A percentile compares a stretch with the other conserved stretches of the same genome.
Evolutionary conservation across 1,284 basidiomycete species (phyloP).

Genomic region (Ceratobasidium theobromae): DNA sequence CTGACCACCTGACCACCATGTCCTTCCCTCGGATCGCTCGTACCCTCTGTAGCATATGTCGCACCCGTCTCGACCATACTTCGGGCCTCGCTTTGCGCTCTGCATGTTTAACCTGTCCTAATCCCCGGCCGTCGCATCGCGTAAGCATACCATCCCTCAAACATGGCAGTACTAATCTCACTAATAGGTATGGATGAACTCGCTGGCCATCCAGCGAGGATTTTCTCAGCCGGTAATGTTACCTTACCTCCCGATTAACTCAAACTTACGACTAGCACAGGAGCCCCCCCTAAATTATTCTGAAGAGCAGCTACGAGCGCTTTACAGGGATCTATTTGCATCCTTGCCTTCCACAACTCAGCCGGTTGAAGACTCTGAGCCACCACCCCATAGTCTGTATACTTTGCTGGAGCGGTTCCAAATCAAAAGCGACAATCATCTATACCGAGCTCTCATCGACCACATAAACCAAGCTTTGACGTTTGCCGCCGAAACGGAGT

Average conservation of each 20-base stretch:
- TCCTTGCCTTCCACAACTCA: background rate
- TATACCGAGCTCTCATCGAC: constrained; percentile 4
- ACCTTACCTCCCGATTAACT: background rate
- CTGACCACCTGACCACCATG: background rate
- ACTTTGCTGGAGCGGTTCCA: constrained; percentile 8
- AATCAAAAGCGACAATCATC: background rate
- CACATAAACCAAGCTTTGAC: background rate
- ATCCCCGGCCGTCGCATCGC: no score
- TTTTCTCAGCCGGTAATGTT: background rate
- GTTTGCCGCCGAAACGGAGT: background rate
- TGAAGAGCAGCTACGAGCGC: constrained; percentile 11
- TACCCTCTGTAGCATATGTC: constrained; percentile 12
- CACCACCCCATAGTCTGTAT: background rate
- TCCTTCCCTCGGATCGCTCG: background rate
- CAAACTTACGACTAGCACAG: background rate
- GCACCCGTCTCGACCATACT: constrained; percentile 1
- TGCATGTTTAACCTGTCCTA: constrained; percentile 2
- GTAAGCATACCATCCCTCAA: no score
- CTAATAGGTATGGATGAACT: no score
- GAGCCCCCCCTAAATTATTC: constrained; percentile 1
- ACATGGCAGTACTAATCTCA: no score
- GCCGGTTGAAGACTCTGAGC: background rate
- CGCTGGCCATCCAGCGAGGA: background rate
- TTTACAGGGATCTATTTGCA: constrained; percentile 23
- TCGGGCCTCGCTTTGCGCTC: background rate